A percentile compares a stretch with the other conserved stretches of the same genome.
phyloP scores from a whole-genome alignment of 2,329 filamentous ascomycete species.

The Ophiostoma sp. region DNA sequence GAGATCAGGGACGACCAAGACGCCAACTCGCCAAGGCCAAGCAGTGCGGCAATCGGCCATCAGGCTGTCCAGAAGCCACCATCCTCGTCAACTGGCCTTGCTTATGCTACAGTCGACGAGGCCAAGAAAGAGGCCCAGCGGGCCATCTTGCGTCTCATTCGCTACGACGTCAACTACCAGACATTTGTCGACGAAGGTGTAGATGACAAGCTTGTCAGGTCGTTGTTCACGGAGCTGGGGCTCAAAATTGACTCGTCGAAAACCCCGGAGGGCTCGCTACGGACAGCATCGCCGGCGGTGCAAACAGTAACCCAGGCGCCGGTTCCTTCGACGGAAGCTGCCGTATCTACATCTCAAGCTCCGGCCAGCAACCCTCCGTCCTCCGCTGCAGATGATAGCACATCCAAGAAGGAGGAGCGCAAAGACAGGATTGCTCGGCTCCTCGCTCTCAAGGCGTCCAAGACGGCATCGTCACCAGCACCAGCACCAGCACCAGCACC shows the following conservation, averaged over 20 bases:
- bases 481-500: neutral
- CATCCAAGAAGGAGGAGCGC: slow-evolving; percentile 48
- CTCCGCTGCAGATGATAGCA: neutral
- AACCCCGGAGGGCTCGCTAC: slow-evolving; percentile 13
- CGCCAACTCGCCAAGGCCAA: neutral
- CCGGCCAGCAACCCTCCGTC: neutral
- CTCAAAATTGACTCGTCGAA: slow-evolving; percentile 34
- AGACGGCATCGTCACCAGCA: slow-evolving; percentile 14
- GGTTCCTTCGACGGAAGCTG: neutral
- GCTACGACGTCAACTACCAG: slow-evolving; percentile 65
- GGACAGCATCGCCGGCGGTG: neutral
- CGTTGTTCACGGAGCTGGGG: slow-evolving; percentile 63
- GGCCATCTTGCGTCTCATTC: slow-evolving; percentile 59
- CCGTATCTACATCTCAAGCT: neutral
- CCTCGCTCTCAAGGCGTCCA: slow-evolving; percentile 59
- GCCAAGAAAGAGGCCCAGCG: slow-evolving; percentile 57
- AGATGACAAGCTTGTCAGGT: slow-evolving; percentile 55
- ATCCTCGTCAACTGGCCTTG: neutral
- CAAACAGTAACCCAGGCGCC: slow-evolving; percentile 16
- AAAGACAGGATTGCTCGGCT: slow-evolving; percentile 73
- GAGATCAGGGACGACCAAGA: slow-evolving; percentile 9
- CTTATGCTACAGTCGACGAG: slow-evolving; percentile 36
- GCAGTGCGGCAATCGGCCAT: neutral
- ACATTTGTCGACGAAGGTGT: slow-evolving; percentile 70
- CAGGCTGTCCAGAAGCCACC: neutral